Evolutionary conservation across 805 yeast species (phyloP), one percentile per base, ranked within the genome.

Genomic region (Brettanomyces custersianus): DNA sequence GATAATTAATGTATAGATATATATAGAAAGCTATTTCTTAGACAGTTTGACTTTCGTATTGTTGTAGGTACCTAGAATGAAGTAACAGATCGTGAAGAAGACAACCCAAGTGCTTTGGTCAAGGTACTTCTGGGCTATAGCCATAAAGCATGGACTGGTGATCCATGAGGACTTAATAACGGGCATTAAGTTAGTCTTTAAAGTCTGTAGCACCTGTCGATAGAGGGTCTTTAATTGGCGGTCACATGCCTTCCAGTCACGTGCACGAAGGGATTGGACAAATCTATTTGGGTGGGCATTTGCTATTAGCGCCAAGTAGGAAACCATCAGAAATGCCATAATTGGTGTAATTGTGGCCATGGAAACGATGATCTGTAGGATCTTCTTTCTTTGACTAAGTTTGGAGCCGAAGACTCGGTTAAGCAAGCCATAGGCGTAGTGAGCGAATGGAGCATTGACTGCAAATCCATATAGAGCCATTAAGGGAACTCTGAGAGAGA

Each of bases 81-180:
- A 77, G 47, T 69, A 76, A 17, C 77, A 70, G 22, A 72, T 42
- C 44, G 68, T 70, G 57, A 75, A 75, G 50, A 76, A 77, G 3
- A 73, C 74, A 9, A 74, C 77, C 86, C 86, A 78, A 21, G 69
- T 57, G 46, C 76, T 73, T 2, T 79, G 78, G 7, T 65, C 60
- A 10, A 78, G 44, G 41, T 64, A 74, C 35, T 61, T 69, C 49
- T 78, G 86, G 4, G 83, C 81, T 21, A 74, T 40, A 1, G 68
- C 45, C 48, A 76, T 55, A 4, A 76, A 67, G 3, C 70, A 46
- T 10, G 74, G 68, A 25, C 74, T 68, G 4, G 80, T 68, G n/a
- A 68, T 43, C 59, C 75, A 65, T 1, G 82, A 72, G 2, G 74
- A 60, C 41, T 66, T 68, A 39, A 74, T 58, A 6, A 75, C 71